phyloP scores from a whole-genome alignment of 331 rosid species.

The Malus hybrid region DNA sequence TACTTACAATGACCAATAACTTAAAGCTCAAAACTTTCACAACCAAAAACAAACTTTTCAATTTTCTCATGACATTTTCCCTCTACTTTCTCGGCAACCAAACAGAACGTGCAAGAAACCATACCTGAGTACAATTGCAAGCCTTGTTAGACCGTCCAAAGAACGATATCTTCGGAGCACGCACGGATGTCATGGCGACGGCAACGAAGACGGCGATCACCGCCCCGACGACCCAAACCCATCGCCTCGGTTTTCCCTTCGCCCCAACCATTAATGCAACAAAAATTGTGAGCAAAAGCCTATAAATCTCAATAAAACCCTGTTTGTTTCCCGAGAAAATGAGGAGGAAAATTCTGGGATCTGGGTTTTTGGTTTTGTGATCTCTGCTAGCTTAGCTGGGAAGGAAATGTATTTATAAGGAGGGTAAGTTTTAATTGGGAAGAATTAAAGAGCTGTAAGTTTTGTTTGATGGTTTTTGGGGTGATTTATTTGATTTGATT shows the following conservation, averaged over 20 bases:
- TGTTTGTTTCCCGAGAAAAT: slow-evolving; percentile 14
- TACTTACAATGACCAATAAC: background rate
- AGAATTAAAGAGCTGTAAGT: background rate
- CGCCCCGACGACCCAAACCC: slow-evolving; percentile 57
- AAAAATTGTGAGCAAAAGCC: background rate
- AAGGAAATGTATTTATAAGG: background rate
- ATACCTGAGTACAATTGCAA: slow-evolving; percentile 70
- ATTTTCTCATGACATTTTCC: background rate
- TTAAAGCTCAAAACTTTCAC: background rate
- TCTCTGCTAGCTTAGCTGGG: background rate
- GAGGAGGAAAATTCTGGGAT: background rate
- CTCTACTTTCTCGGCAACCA: slow-evolving; percentile 12
- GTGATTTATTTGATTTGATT: background rate
- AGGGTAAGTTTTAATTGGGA: background rate
- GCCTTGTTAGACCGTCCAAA: slow-evolving; percentile 47
- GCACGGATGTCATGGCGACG: slow-evolving; percentile 42
- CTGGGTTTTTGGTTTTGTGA: background rate
- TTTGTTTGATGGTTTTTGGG: no score
- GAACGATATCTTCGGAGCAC: slow-evolving; percentile 35
- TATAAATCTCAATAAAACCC: background rate
- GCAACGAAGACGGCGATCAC: slow-evolving; percentile 49
- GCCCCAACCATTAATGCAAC: slow-evolving; percentile 26
- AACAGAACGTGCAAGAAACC: slow-evolving; percentile 4
- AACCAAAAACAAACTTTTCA: background rate
- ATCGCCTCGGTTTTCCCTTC: slow-evolving; percentile 32